Evolutionary conservation across 2,329 filamentous ascomycete genomes (phyloP).

Genomic region (Ascochyta lentis): DNA sequence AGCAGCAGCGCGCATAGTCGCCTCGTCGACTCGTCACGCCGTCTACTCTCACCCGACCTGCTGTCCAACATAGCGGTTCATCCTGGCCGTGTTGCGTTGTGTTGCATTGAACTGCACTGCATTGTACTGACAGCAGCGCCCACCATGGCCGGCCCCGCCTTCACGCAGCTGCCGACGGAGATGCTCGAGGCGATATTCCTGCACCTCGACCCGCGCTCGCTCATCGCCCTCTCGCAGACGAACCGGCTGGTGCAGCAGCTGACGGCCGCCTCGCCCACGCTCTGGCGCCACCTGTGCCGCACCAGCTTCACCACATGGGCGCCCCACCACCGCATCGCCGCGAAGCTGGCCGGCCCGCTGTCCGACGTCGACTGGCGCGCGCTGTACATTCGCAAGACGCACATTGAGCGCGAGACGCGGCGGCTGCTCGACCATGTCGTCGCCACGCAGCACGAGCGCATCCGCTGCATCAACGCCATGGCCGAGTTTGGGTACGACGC

Average conservation of each 20-base stretch:
- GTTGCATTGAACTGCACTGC: too few species aligned
- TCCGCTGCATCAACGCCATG: conserved; percentile 73
- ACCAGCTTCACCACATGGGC: conserved; percentile 78
- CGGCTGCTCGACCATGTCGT: conserved; percentile 70
- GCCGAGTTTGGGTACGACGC: conserved; percentile 81
- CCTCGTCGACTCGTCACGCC: not conserved
- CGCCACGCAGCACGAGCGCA: conserved; percentile 70
- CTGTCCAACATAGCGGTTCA: too few species aligned
- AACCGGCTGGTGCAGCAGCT: conserved; percentile 70
- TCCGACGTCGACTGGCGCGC: conserved; percentile 75
- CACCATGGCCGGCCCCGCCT: conserved; percentile 28
- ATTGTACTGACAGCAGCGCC: not conserved
- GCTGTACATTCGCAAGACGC: conserved; percentile 47
- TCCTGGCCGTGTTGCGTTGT: too few species aligned
- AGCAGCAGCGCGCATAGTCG: not conserved
- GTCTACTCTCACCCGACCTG: not conserved
- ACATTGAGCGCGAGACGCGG: conserved; percentile 43
- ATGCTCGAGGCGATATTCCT: conserved; percentile 80
- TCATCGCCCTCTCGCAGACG: conserved; percentile 63
- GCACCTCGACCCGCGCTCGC: conserved; percentile 61
- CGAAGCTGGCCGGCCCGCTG: conserved; percentile 53
- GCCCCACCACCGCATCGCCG: conserved; percentile 45
- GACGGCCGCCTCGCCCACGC: conserved; percentile 71
- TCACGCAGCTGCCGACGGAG: conserved; percentile 73
- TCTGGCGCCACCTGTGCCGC: conserved; percentile 82